Evolutionary conservation across 148 eudicot species (phyloP).

Genomic region (Heliosperma pusillum): DNA sequence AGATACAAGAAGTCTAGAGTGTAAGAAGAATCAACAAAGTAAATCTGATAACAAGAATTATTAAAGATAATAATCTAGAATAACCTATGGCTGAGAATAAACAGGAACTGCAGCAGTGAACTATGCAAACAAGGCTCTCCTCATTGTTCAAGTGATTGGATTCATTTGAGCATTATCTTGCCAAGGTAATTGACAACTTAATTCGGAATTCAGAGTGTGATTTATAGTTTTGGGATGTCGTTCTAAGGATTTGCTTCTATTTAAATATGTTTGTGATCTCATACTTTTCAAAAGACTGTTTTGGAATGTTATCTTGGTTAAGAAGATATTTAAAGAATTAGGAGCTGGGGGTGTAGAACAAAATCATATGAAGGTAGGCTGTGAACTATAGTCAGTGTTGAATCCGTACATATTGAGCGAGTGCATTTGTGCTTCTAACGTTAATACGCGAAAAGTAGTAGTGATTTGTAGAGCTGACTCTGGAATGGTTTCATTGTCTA

Average conservation of each 20-base stretch:
- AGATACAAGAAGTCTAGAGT: neutral
- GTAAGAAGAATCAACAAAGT: constrained; percentile 8
- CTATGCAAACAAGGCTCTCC: neutral
- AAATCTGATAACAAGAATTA: neutral
- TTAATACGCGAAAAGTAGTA: too few species aligned
- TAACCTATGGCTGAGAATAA: neutral
- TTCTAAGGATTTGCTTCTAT: neutral
- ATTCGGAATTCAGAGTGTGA: neutral
- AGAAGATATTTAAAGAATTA: too few species aligned
- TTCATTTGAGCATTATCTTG: neutral
- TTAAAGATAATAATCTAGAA: neutral
- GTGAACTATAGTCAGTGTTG: too few species aligned
- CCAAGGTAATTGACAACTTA: neutral
- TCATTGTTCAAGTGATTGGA: neutral
- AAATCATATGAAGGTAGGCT: too few species aligned
- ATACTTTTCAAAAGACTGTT: too few species aligned
- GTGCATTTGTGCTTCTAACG: too few species aligned
- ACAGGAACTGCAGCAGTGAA: constrained; percentile 1
- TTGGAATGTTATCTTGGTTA: too few species aligned
- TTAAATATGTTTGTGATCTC: neutral
- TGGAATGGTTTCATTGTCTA: too few species aligned
- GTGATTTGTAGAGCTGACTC: too few species aligned
- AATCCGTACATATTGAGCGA: too few species aligned
- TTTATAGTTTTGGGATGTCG: neutral
- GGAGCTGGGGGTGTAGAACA: too few species aligned